Conservation (phyloP, 2,329 filamentous ascomycete genomes). For the Arthrobotrys sinensis region DNA sequence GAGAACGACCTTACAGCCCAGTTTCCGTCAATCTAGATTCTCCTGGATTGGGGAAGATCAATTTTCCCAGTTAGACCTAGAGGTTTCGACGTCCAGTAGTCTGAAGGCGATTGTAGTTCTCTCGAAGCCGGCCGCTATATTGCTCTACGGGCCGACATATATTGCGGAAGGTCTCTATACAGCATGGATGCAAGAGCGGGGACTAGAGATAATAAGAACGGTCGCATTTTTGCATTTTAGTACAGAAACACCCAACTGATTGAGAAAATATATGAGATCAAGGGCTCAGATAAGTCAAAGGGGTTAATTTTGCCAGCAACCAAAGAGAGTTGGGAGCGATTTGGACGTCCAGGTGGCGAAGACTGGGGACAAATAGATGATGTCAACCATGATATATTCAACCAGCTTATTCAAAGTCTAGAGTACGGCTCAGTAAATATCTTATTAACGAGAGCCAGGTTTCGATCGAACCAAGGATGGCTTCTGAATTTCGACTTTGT, state of each 20-base stretch:
- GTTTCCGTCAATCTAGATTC: not conserved
- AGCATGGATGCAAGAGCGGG: not conserved
- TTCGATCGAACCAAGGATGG: too few relatives aligned
- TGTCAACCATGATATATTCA: not conserved
- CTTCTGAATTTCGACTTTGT: too few relatives aligned
- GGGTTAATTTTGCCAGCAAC: not conserved
- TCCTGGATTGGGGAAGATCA: not conserved
- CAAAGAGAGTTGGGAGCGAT: not conserved
- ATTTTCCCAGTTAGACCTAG: not conserved
- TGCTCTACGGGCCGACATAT: not conserved
- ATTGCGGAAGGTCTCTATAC: not conserved
- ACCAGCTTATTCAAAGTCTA: not conserved
- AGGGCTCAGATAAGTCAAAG: not conserved
- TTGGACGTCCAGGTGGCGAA: not conserved
- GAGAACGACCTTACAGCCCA: not conserved
- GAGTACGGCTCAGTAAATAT: not conserved
- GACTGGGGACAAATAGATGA: not conserved
- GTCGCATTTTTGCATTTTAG: not conserved
- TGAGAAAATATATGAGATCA: too few relatives aligned
- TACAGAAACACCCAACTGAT: not conserved
- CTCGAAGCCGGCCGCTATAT: not conserved
- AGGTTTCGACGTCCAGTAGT: not conserved
- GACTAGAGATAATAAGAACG: not conserved
- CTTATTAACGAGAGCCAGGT: too few relatives aligned
- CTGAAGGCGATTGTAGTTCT: not conserved